Evolutionary conservation across 2,329 filamentous ascomycete species (phyloP), one percentile per base, ranked within the genome.

Genomic region (Seiridium unicorne): DNA sequence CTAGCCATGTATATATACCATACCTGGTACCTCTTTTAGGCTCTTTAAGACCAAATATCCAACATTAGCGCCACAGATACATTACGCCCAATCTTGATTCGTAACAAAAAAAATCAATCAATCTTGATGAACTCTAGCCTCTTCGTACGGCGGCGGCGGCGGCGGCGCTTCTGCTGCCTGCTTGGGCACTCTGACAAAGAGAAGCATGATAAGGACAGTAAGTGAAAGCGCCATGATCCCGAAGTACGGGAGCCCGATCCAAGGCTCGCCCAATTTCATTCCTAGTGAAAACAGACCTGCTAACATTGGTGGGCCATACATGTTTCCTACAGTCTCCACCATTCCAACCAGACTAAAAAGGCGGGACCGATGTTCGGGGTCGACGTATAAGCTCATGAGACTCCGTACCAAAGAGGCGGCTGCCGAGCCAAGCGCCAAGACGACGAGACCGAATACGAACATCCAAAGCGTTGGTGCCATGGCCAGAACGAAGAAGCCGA

Each of bases 321-420:
- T 61, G 31, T 60, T 63, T 6, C 71, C 70, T 34, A 73, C 49
- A 4, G 69, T 65, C 51, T 74, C 71, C 11, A 67, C 63, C 64
- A 74, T 70, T 11, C 65, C 68, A 3, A 70, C 66, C 10, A 73
- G 54, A 58, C 68, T 73, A 55, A 71, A 74, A 6, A 74, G 66
- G 2, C 71, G 66, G 3, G 71, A 70, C 1, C 69, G 66, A 60
- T 72, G 69, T 26, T 66, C 66, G 0, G 68, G 64, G 35, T 69
- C 66, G 8, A 73, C 66, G 60, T 71, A 72, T 10, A 71, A 51
- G 32, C 66, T 70, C 70, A 72, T 70, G 7, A 72, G 55, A 46
- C 70, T 72, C 38, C 65, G 64, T 1, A 62, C 62, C n/a, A 73
- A 56, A 35, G 68, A 70, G 31, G 55, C 64, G 44, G 65, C 69